These are phyloP conservation scores for Amorphotheca resinae DNA, from an alignment of 495 filamentous ascomycete genomes.

Conservation along the genomic window DNA sequence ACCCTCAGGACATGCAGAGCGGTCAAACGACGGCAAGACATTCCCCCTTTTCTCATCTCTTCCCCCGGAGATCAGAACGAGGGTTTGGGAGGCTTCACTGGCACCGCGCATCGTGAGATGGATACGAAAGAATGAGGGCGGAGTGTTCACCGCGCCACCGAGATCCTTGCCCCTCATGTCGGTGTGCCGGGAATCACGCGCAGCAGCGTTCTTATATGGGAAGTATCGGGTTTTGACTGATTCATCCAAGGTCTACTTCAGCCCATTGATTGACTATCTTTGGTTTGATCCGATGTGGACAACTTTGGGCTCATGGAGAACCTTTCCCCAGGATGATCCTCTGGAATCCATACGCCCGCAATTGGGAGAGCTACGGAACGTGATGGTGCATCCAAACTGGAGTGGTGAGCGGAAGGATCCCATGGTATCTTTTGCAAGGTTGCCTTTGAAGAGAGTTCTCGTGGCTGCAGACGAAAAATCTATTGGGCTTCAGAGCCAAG, in stretches of 20 bases:
- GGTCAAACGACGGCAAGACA: too few relatives aligned
- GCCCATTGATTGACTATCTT: slow-evolving; percentile 11
- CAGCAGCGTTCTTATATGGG: slow-evolving; percentile 11
- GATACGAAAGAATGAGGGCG: slow-evolving; percentile 4
- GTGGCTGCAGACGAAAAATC: slow-evolving; percentile 17
- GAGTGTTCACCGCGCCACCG: slow-evolving; percentile 6
- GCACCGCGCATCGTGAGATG: slow-evolving; percentile 14
- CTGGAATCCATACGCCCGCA: slow-evolving; percentile 9
- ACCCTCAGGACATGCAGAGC: too few relatives aligned
- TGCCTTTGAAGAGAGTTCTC: slow-evolving; percentile 5
- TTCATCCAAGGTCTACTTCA: slow-evolving; percentile 8
- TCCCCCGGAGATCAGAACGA: slow-evolving; percentile 9
- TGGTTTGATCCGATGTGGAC: slow-evolving; percentile 16
- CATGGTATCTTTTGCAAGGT: slow-evolving; percentile 1
- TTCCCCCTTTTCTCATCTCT: slow-evolving; percentile 35
- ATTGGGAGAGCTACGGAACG: slow-evolving; percentile 6
- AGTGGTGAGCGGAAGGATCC: slow-evolving; percentile 8
- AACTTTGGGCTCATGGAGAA: background rate
- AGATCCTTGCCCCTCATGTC: slow-evolving; percentile 3
- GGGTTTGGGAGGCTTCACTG: slow-evolving; percentile 12
- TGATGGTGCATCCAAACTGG: slow-evolving; percentile 19
- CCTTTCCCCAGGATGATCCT: background rate
- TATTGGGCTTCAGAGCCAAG: slow-evolving; percentile 12
- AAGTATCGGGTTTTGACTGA: slow-evolving; percentile 6
- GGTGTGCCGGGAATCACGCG: slow-evolving; percentile 10